Conservation (phyloP, 2,329 filamentous ascomycete species). For the Penicillium sp. region DNA sequence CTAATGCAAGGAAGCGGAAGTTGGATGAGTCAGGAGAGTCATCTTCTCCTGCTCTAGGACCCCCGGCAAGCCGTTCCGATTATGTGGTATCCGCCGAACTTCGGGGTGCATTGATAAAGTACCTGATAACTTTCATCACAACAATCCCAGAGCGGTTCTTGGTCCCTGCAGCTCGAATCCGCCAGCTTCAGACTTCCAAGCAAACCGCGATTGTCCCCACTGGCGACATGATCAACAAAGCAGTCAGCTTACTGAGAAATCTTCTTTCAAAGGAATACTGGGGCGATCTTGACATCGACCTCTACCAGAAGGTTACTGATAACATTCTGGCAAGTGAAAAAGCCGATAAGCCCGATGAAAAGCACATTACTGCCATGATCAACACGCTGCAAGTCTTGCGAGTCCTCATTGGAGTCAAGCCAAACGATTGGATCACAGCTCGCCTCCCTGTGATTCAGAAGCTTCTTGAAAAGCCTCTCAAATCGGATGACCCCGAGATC, state of each 20-base stretch:
- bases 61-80: constrained; percentile 46
- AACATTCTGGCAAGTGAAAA: constrained; percentile 78
- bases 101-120: constrained; percentile 81
- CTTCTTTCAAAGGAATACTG: constrained; percentile 82
- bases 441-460: constrained; percentile 75
- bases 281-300: constrained; percentile 84
- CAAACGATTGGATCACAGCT: constrained; percentile 82
- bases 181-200: constrained; percentile 48
- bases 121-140: constrained; percentile 91
- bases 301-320: constrained; percentile 86
- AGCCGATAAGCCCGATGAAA: constrained; percentile 73
- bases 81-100: constrained; percentile 63
- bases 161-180: constrained; percentile 63
- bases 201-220: constrained; percentile 51
- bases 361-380: constrained; percentile 79
- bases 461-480: constrained; percentile 80
- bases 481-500: constrained; percentile 82
- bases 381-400: constrained; percentile 91
- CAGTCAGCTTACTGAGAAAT: constrained; percentile 73
- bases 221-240: constrained; percentile 78
- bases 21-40: constrained; percentile 56
- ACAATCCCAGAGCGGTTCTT: constrained; percentile 80
- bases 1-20: constrained; percentile 67
- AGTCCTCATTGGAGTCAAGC: constrained; percentile 78
- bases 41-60: constrained; percentile 47